Evolutionary conservation across 1,284 basidiomycete species (phyloP), one percentile per base, ranked within the genome.

Genomic region (Porogramme epimiltina): DNA sequence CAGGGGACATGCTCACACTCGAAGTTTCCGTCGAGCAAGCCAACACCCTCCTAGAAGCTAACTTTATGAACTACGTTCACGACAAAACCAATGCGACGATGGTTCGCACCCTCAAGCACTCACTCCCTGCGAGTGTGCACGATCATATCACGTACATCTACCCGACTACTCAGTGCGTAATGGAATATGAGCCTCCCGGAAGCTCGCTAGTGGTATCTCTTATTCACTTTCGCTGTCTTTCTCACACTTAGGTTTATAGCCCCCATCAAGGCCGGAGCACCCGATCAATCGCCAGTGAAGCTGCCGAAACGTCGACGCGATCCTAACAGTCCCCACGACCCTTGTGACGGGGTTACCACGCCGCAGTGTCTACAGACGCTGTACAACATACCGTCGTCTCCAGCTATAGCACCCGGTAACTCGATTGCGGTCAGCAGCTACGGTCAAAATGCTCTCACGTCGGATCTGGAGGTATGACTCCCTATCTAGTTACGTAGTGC

Each of bases 401-500:
- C 79, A 2, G 58, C 62, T 3, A 69, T 75, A 3, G 70, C 73
- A 1, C 60, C 55, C 16, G 64, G 56, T 25, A 84, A 80, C 62
- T 74, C 67, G 28, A 68, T 84, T 25, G 81, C 78, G 43, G 72
- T 84, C 42, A 75, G 76, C 20, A 81, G 81, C 10, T 82, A 81
- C 55, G 70, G 81, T 5, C 68, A 80, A 54, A 81, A 71, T 59
- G 79, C 78, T 2, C 79, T 72, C 62, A 63, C 61, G 36, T 69
- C 69, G 24, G 79, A 82, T 61, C 69, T 81, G 23, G 62, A 70
- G 62, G 74, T 74, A 11, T 1, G 42, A 0, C 23, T n/a, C 16
- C 34, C 9, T 18, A 9, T 18, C 34, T 13, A 16, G 5, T 24
- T 4, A 4, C 10, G 15, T 13, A 23, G 8, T 6, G 19, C 16